Base-by-base conservation (phyloP, 768 basidiomycete species). In the Gyrodon lividus region DNA sequence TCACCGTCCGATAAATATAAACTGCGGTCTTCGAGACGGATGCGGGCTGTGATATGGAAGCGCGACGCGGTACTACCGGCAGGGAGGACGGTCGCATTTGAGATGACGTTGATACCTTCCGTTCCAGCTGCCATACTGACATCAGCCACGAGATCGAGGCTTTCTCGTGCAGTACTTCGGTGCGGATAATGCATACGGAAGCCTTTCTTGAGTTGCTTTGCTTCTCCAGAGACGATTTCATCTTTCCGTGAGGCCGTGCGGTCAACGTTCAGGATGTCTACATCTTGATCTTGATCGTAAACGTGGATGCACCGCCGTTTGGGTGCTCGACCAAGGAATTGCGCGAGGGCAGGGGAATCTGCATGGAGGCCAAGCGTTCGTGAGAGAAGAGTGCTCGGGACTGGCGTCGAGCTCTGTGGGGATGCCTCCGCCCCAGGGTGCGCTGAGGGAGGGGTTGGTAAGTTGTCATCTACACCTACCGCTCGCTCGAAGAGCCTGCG, bases 301-400 rank as follows among this genome's bases (percentile, higher is more conserved):
- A 68, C 68, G 30, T 72, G 66, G 50, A 80, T 75, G 19, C 66
- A 64, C 23, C 77, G 72, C 42, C 71, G 70, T 59, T 71, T 74
- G 0, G 74, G 68, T 16, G 65, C 64, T 47, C 72, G 72, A 7
- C 79, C 78, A 28, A 80, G 72, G 59, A 80, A 80, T 5, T 70
- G 75, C 12, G 78, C 78, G 17, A 80, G 71, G 1, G 76, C 74
- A 23, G 79, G 75, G 7, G 78, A 74, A 48, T 80, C 79, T n/a
- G 65, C 69, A 47, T 81, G 78, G 54, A 75, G 67, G 22, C 80
- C 78, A 10, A 80, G 70, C 7, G 77, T 77, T 40, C 73, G 70
- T 8, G 76, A 73, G 22, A 80, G 56, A n/a, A 76, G 68, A 6
- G 74, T 72, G 24, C 70, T 72, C 17, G 67, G 64, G 13, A 47